These are phyloP conservation scores for Dioscorea zingiberensis DNA, from an alignment of 106 monocot genomes.

Conservation along the genomic window DNA sequence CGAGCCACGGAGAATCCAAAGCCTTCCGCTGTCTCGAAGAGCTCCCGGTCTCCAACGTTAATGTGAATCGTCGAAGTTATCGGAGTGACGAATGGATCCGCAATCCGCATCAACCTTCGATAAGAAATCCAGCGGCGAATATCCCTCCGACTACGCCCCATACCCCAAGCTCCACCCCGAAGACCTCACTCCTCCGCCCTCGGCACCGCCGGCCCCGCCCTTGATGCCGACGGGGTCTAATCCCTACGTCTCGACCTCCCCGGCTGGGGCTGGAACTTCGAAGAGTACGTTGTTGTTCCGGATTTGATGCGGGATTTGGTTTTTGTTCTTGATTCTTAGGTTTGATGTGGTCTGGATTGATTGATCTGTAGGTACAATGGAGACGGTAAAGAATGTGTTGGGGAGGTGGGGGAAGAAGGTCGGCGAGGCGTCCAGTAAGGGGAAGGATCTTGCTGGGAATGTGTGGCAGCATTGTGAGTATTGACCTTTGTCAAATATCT, in stretches of 20 bases:
- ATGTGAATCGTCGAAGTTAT: too few relatives aligned
- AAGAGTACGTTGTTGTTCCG: background rate
- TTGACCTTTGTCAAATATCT: too few relatives aligned
- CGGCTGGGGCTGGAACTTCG: background rate
- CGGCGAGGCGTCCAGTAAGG: constrained; percentile 23
- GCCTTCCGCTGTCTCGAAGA: too few relatives aligned
- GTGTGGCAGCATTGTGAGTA: constrained; percentile 14
- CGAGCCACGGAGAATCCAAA: too few relatives aligned
- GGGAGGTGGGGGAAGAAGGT: constrained; percentile 29
- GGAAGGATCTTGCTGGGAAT: background rate
- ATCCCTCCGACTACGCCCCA: constrained; percentile 1
- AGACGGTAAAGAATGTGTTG: constrained; percentile 27
- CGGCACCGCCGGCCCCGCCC: background rate
- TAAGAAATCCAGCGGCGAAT: background rate
- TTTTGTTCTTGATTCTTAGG: background rate
- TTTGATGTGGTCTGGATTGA: background rate
- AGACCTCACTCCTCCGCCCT: background rate
- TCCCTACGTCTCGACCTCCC: constrained; percentile 28
- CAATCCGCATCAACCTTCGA: background rate
- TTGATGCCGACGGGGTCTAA: constrained; percentile 18
- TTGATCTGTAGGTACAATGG: constrained; percentile 28
- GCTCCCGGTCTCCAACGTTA: too few relatives aligned
- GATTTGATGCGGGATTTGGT: too few relatives aligned
- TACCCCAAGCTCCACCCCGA: background rate
- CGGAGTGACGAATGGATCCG: background rate